Evolutionary conservation across 208 protist genomes (phyloP), one percentile per base, ranked within the genome.

Genomic region (Leishmania tarentolae): DNA sequence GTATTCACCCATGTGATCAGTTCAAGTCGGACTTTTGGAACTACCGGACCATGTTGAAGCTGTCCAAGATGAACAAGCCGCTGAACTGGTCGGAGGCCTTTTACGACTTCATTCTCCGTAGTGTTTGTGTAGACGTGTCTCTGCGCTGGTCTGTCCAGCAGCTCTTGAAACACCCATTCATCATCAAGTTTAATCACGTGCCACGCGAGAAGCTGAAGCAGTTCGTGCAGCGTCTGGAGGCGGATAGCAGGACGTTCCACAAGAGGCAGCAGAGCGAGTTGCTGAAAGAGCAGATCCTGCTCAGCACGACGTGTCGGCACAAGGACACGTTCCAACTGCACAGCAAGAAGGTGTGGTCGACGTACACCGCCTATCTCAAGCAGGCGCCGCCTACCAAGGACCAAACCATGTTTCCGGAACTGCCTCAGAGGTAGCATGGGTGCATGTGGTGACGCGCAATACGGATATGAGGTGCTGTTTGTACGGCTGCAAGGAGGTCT

Each of bases 1-100:
- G 95, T 61, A 84, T 91, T 17, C 88, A 96, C 83, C 94, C 94
- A 37, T 96, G 93, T 69, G 78, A 86, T 37, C 88, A 88, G n/a
- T 96, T 98, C 88, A 96, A 96, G 83, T 92, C 89, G 24, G 91
- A 98, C 68, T 98, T 92, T 79, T 98, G 94, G 93, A 93, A 96
- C 83, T 98, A 95, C 86, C 52, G 73, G 31, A 93, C 84, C 76
- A 81, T 86, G 53, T 83, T 96, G 76, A 93, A 91, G 74, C 89
- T 96, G 3, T 82, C 88, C 71, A 83, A 91, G 56, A 98, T 98
- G 94, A 79, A 90, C 53, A 96, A 96, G 80, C 94, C 94, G 56
- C 84, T 94, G 28, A 88, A 84, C 59, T 98, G 93, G 89, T 95
- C 93, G 28, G 69, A 83, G 21, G 56, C 80, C 28, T 91, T 98